Evolutionary conservation across 176 grass and related monocot species (phyloP), one percentile per base, ranked within the genome.

Genomic region (Oryza longistaminata): DNA sequence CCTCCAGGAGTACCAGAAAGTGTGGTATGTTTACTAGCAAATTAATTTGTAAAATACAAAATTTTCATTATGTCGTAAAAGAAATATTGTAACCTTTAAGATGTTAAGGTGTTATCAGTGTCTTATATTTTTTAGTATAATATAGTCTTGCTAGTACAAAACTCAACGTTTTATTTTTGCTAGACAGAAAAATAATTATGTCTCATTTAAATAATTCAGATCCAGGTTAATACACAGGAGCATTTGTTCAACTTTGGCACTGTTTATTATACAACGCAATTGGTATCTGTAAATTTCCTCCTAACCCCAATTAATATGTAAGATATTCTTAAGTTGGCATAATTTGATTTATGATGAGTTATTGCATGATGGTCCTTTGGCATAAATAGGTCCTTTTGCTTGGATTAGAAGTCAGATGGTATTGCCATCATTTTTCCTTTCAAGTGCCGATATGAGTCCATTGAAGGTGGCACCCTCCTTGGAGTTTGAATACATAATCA

Each of bases 1-100:
- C 93, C 93, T 89, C 93, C 90, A 79, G 91, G 96, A 75, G 96
- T 99, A 15, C 96, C 91, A 84, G 93, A 99, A 94, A 96, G 93
- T 84, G 96, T 99, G 96, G 96, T 99, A 90, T 3, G 96, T 90
- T 19, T 16, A 73, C n/a, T 52, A 74, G 27, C 34, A 35, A 74
- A 42, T 76, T 64, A 85, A 75, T 76, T 64, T 7, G 21, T 66
- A 75, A 80, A 60, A 13, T 66, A 17, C 9, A 12, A 1, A 48
- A 17, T 1, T 4, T 68, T 46, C 37, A 50, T 84, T 72, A 61
- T 61, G 50, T 43, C 29, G 3, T n/a, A 24, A 26, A 2, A 43
- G 52, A 37, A 39, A 7, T 40, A 71, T 48, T 42, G 31, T 66
- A 64, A 53, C 70, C 42, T 66, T 65, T 37, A 71, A 25, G 39